Percentiles rank a stretch among this genome's conserved stretches.
These are phyloP conservation scores for Chlamydomonas applanata DNA, from an alignment of 139 green algal genomes.

Conservation along the genomic window DNA sequence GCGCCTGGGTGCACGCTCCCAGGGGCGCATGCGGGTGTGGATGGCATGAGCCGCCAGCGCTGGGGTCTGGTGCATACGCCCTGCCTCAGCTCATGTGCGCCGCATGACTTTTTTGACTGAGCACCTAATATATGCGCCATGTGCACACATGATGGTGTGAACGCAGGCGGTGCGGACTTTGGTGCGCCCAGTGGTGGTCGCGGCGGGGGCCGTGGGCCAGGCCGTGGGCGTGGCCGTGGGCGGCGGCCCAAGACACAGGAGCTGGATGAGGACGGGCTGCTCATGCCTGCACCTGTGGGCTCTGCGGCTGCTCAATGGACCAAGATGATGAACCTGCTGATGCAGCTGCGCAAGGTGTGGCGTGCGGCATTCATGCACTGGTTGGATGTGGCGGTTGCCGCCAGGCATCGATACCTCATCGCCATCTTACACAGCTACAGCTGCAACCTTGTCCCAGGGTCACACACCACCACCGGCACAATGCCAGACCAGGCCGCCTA, in stretches of 20 bases:
- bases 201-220: background rate
- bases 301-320: slow-evolving; percentile 31
- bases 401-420: too few species aligned
- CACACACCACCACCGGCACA: too few species aligned
- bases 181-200: background rate
- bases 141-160: background rate
- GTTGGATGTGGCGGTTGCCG: background rate
- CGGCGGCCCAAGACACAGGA: too few species aligned
- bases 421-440: too few species aligned
- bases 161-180: background rate
- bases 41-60: too few species aligned
- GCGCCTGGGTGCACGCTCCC: background rate
- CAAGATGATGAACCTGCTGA: slow-evolving; percentile 66
- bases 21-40: too few species aligned
- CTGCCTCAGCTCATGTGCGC: background rate
- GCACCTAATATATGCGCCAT: too few species aligned
- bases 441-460: too few species aligned
- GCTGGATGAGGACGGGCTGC: too few species aligned
- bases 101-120: too few species aligned
- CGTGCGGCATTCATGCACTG: too few species aligned
- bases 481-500: too few species aligned
- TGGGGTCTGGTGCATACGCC: background rate
- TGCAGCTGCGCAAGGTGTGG: slow-evolving; percentile 76
- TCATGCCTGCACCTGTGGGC: background rate
- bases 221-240: background rate